phyloP scores from a whole-genome alignment of 2,329 filamentous ascomycete species.

The Sarocladium kiliense region DNA sequence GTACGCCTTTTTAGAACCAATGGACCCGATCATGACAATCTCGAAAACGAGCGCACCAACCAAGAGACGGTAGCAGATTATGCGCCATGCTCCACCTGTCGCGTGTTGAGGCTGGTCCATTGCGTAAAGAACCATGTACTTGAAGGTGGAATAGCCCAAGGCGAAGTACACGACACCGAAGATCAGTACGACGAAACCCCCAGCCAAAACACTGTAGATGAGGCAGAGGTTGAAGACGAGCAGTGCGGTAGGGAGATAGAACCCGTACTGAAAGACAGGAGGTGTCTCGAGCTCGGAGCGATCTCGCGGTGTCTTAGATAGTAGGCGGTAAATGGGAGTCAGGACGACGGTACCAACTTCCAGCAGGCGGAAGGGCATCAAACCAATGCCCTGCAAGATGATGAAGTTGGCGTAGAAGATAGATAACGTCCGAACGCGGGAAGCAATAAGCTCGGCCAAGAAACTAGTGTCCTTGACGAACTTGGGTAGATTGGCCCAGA shows the following conservation, averaged over 20 bases:
- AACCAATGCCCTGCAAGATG: slow-evolving; percentile 85
- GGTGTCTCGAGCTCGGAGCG: slow-evolving; percentile 77
- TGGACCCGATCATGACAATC: slow-evolving; percentile 80
- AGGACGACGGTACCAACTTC: slow-evolving; percentile 82
- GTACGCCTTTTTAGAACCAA: slow-evolving; percentile 70
- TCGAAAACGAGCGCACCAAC: slow-evolving; percentile 86
- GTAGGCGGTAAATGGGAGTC: slow-evolving; percentile 74
- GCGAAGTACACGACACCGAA: slow-evolving; percentile 80
- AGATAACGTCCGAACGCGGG: slow-evolving; percentile 67
- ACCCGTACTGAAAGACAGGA: slow-evolving; percentile 89
- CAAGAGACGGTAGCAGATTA: slow-evolving; percentile 90
- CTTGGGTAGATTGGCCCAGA: slow-evolving; percentile 67
- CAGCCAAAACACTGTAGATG: slow-evolving; percentile 82
- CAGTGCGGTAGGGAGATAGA: slow-evolving; percentile 88
- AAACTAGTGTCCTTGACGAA: slow-evolving; percentile 73
- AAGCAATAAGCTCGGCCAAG: slow-evolving; percentile 70
- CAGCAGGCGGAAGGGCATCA: slow-evolving; percentile 87
- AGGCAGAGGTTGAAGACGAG: slow-evolving; percentile 93
- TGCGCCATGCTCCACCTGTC: slow-evolving; percentile 89
- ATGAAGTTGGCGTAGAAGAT: slow-evolving; percentile 93
- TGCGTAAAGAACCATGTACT: slow-evolving; percentile 94
- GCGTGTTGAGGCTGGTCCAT: slow-evolving; percentile 97
- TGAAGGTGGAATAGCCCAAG: slow-evolving; percentile 85
- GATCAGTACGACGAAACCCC: slow-evolving; percentile 75
- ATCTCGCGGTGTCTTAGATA: slow-evolving; percentile 84